phyloP scores from a whole-genome alignment of 148 eudicot species.

The Vaccinium darrowii region DNA sequence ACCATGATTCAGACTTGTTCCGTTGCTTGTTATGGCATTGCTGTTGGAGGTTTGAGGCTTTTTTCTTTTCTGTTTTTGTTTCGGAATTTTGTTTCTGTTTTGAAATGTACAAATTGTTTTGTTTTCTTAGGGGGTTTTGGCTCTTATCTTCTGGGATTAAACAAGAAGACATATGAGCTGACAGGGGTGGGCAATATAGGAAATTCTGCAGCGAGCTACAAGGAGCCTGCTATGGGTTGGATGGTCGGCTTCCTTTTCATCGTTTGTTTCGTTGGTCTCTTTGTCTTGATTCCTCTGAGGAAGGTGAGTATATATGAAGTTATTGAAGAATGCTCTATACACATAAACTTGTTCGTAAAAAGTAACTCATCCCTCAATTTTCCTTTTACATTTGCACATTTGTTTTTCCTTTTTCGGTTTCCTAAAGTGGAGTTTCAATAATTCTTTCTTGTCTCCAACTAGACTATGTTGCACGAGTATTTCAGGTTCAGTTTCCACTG shows the following conservation, averaged over 20 bases:
- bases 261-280: conserved; percentile 79
- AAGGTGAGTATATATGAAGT: conserved; percentile 41
- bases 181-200: conserved; percentile 59
- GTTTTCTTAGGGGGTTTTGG: conserved; percentile 65
- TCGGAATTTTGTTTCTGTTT: not conserved
- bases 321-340: not conserved
- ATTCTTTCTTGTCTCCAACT: no score
- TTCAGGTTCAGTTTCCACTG: not conserved
- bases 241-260: conserved; percentile 69
- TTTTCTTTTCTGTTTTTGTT: not conserved
- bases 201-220: conserved; percentile 60
- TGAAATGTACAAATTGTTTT: not conserved
- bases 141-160: conserved; percentile 73
- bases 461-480: no score
- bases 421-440: not conserved
- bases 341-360: not conserved
- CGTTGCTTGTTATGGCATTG: conserved; percentile 89
- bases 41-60: conserved; percentile 60
- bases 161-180: conserved; percentile 74
- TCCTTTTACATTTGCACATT: no score
- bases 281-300: conserved; percentile 78
- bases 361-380: not conserved
- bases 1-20: conserved; percentile 90
- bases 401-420: no score
- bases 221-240: conserved; percentile 71